These are phyloP conservation scores for Phyllosticta capitalensis DNA, from an alignment of 2,329 filamentous ascomycete genomes.

Conservation along the genomic window DNA sequence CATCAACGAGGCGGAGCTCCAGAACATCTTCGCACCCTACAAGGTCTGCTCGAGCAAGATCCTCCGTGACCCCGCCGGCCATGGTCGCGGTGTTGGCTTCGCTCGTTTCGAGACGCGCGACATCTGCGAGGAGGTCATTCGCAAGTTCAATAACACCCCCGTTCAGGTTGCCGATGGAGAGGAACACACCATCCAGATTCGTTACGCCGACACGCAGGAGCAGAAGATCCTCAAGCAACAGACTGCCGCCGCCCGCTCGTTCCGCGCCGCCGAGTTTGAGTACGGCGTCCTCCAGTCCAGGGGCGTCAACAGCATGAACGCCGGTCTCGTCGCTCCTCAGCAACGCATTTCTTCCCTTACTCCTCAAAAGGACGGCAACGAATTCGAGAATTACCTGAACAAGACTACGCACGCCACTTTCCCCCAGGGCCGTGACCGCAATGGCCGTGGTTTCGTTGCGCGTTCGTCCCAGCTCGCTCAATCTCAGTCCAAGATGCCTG, in stretches of 20 bases:
- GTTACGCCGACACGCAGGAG: conserved; percentile 91
- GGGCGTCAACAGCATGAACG: conserved; percentile 11
- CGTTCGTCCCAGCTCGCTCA: conserved; percentile 6
- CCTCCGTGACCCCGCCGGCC: conserved; percentile 80
- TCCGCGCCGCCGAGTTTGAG: conserved; percentile 86
- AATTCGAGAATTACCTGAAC: conserved; percentile 29
- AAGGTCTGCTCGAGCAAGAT: conserved; percentile 91
- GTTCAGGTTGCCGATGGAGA: conserved; percentile 51
- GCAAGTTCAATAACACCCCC: conserved; percentile 66
- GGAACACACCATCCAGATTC: conserved; percentile 80
- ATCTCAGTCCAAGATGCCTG: conserved; percentile 4
- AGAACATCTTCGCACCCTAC: conserved; percentile 68
- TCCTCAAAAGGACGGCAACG: conserved; percentile 25
- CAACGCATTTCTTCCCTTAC: conserved; percentile 24
- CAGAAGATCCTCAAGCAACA: conserved; percentile 96
- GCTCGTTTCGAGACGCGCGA: conserved; percentile 87
- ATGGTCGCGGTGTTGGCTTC: conserved; percentile 94
- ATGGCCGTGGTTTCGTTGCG: conserved; percentile 7
- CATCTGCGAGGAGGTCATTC: conserved; percentile 81
- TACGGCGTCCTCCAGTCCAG: conserved; percentile 23
- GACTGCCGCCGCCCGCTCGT: conserved; percentile 88
- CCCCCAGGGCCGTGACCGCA: conserved; percentile 1
- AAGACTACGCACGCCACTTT: conserved; percentile 2
- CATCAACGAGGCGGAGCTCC: conserved; percentile 79
- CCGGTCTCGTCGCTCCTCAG: conserved; percentile 19